Base-by-base conservation (phyloP, 306 rosid genomes). In the Phaseolus lunatus region DNA sequence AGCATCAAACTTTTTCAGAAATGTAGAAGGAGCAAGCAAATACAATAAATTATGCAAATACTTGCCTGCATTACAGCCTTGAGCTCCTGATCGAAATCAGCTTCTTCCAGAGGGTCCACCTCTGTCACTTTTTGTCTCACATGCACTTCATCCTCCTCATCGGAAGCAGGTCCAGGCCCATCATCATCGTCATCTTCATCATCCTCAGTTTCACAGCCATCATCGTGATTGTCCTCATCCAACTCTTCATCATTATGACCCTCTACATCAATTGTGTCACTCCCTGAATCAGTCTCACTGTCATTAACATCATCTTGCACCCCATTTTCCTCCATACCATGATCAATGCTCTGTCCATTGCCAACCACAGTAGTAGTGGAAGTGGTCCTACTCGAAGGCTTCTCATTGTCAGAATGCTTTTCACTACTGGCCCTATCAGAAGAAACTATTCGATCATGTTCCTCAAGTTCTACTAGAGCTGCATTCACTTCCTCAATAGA, bases 71-170 rank as follows among this genome's bases (percentile, higher is more conserved):
- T 12, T 41, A 96, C 92, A 85, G 99, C 98, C 85, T 81, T 92
- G 78, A 96, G 98, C 80, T 96, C 99, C 86, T 76, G 96, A 29
- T 92, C 97, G 77, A 96, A 96, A 80, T 44, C 80, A 72, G 97
- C 99, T 87, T 90, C 99, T 86, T 91, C 99, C 64, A 68, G 86
- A 77, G 99, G 98, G 86, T 96, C 98, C 63, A 96, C 90, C 82
- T 88, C 85, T 2, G 93, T 66, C 84, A 89, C 89, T 79, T 87
- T 91, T 88, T 91, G 98, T 70, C 98, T 92, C 35, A 96, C 98
- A 73, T 83, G 98, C 76, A 96, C 97, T 86, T 92, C 98, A 82
- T 92, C 99, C 15, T 96, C 98, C 63, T 92, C 97, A 49, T 96
- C 98, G n/a, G 97, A 91, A 65, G 82, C 96, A 77, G 92, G 92